Conservation (phyloP, 2,329 filamentous ascomycete genomes). For the Sporothrix variecibatus region DNA sequence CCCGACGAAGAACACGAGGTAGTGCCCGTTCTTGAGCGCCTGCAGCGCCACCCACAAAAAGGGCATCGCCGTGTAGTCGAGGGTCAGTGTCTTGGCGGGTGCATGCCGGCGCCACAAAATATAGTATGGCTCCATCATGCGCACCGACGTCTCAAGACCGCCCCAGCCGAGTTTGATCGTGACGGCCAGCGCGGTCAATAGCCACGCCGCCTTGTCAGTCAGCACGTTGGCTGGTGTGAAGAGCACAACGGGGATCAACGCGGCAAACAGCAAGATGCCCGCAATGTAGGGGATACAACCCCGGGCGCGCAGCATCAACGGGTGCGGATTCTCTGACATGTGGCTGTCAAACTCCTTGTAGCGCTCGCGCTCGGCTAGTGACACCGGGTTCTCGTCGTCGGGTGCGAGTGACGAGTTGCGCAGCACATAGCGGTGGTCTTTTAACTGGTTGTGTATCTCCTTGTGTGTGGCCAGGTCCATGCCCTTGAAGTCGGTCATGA, state of each 20-base stretch:
- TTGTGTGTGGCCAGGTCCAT: constrained; percentile 67
- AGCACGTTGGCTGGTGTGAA: constrained; percentile 58
- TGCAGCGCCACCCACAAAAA: constrained; percentile 65
- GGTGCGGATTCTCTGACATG: constrained; percentile 64
- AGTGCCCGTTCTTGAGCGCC: constrained; percentile 64
- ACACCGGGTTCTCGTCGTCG: constrained; percentile 53
- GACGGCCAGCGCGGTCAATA: constrained; percentile 66
- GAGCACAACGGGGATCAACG: constrained; percentile 62
- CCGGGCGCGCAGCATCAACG: constrained; percentile 64
- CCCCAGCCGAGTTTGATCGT: constrained; percentile 69
- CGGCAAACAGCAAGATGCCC: constrained; percentile 57
- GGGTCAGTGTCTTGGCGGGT: constrained; percentile 63
- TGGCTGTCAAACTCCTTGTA: constrained; percentile 46
- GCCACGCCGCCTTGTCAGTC: constrained; percentile 64
- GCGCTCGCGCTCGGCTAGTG: constrained; percentile 45
- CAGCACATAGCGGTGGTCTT: constrained; percentile 66
- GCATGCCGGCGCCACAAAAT: constrained; percentile 67
- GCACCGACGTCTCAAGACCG: constrained; percentile 67
- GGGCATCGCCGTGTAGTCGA: constrained; percentile 73
- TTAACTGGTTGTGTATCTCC: constrained; percentile 69
- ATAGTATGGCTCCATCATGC: constrained; percentile 75
- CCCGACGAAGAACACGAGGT: constrained; percentile 67
- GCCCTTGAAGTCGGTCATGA: constrained; percentile 72
- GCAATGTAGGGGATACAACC: constrained; percentile 63
- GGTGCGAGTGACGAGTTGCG: constrained; percentile 71